A percentile compares a stretch with the other conserved stretches of the same genome.
phyloP scores from a whole-genome alignment of 805 yeast species.

The Candida khao-thaluensis region DNA sequence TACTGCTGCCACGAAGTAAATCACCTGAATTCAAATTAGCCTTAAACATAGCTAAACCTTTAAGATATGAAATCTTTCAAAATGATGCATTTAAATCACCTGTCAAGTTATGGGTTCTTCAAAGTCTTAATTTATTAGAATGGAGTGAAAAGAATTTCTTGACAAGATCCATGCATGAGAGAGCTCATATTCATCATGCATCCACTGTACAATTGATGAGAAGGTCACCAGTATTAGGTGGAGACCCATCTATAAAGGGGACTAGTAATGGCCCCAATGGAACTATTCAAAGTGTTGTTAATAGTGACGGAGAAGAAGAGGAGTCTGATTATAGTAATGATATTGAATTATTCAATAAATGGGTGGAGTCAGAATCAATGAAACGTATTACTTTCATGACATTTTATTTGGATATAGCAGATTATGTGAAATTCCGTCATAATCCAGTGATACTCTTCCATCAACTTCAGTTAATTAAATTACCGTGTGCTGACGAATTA shows the following conservation, averaged over 20 bases:
- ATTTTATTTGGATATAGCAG: slow-evolving; percentile 75
- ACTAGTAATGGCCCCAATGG: background rate
- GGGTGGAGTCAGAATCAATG: slow-evolving; percentile 80
- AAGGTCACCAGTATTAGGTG: slow-evolving; percentile 74
- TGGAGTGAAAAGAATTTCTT: slow-evolving; percentile 76
- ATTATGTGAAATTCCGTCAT: slow-evolving; percentile 78
- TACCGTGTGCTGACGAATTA: slow-evolving; percentile 40
- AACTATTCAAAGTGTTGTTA: slow-evolving; percentile 11
- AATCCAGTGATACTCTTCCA: slow-evolving; percentile 44
- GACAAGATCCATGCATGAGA: slow-evolving; percentile 67
- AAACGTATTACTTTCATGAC: slow-evolving; percentile 80
- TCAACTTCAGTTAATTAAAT: slow-evolving; percentile 38
- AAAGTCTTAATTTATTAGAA: slow-evolving; percentile 70
- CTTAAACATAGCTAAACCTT: slow-evolving; percentile 50
- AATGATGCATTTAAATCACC: slow-evolving; percentile 76
- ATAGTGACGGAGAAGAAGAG: slow-evolving; percentile 37
- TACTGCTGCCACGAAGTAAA: slow-evolving; percentile 16
- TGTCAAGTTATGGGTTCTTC: slow-evolving; percentile 72
- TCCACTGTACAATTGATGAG: slow-evolving; percentile 76
- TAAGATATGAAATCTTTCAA: slow-evolving; percentile 69
- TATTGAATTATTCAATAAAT: slow-evolving; percentile 48
- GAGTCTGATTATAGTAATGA: slow-evolving; percentile 27
- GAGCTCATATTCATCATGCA: slow-evolving; percentile 85
- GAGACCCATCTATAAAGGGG: slow-evolving; percentile 46
- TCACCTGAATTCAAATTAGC: slow-evolving; percentile 44